These are phyloP conservation scores for Leptographium galeiforme DNA, from an alignment of 2,329 filamentous ascomycete species.

Conservation along the genomic window DNA sequence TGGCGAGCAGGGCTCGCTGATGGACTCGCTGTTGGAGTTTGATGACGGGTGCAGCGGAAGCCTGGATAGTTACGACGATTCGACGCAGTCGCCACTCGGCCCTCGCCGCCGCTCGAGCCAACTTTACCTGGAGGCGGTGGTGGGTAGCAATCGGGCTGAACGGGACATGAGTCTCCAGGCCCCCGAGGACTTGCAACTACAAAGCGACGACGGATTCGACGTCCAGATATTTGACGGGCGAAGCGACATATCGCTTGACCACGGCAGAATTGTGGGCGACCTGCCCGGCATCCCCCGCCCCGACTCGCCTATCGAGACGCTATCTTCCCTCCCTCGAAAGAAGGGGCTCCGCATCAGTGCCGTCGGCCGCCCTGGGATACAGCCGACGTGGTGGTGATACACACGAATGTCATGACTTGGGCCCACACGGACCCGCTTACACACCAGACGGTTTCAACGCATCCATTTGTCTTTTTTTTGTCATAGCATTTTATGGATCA, in stretches of 20 bases:
- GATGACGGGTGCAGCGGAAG: constrained; percentile 11
- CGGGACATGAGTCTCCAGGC: no score
- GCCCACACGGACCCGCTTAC: no score
- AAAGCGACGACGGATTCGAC: not conserved
- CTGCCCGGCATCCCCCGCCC: constrained; percentile 16
- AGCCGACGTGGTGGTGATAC: constrained; percentile 17
- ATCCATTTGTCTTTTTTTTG: no score
- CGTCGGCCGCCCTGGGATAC: constrained; percentile 18
- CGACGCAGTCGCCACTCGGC: constrained; percentile 5
- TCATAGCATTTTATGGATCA: no score
- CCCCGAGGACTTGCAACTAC: no score
- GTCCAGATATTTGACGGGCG: constrained; percentile 1
- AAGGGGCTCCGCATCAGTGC: constrained; percentile 22
- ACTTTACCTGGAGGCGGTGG: no score
- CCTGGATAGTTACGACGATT: constrained; percentile 6
- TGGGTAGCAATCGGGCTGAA: no score
- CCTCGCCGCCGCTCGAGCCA: not conserved
- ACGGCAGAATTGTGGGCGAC: not conserved
- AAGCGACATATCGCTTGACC: not conserved
- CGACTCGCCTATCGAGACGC: constrained; percentile 17
- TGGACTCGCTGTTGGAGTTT: constrained; percentile 14
- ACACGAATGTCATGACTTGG: no score
- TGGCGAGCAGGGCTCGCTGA: constrained; percentile 15
- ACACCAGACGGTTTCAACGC: no score
- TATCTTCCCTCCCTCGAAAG: constrained; percentile 16